phyloP scores from a whole-genome alignment of 1,284 basidiomycete species.

The Golubevia sp. region DNA sequence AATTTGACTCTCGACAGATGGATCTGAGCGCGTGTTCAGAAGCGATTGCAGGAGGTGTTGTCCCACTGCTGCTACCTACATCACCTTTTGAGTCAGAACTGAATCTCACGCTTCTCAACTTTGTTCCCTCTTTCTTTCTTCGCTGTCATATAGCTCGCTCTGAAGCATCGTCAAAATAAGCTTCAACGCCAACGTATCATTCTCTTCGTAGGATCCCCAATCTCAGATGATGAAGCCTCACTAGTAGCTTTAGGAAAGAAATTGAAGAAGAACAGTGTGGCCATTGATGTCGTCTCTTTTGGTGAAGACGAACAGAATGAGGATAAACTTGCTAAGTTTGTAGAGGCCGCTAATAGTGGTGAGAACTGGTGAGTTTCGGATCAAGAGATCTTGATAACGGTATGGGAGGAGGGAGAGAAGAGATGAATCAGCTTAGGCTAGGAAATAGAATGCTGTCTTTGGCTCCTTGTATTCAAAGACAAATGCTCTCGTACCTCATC shows the following conservation, averaged over 20 bases:
- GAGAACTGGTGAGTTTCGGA: constrained; percentile 85
- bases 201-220: constrained; percentile 87
- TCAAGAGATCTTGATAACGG: too few species aligned
- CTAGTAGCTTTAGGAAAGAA: constrained; percentile 85
- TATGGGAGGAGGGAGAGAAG: too few species aligned
- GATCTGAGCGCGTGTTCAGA: too few species aligned
- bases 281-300: constrained; percentile 85
- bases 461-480: not conserved
- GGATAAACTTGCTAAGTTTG: constrained; percentile 73
- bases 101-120: too few species aligned
- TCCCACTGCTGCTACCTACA: too few species aligned
- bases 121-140: constrained; percentile 1
- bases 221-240: constrained; percentile 30
- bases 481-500: too few species aligned
- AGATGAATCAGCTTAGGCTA: too few species aligned
- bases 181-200: constrained; percentile 93
- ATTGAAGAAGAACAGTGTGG: constrained; percentile 98
- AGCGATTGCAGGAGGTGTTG: too few species aligned
- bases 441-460: constrained; percentile 12
- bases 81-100: too few species aligned
- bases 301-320: constrained; percentile 67
- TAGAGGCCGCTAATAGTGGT: constrained; percentile 75
- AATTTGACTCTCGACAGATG: too few species aligned
- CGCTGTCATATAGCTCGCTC: constrained; percentile 75
- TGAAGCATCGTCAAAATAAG: constrained; percentile 99